Evolutionary conservation across 768 basidiomycete genomes (phyloP), one percentile per base, ranked within the genome.

Genomic region (Holtermanniella nyarrowii): DNA sequence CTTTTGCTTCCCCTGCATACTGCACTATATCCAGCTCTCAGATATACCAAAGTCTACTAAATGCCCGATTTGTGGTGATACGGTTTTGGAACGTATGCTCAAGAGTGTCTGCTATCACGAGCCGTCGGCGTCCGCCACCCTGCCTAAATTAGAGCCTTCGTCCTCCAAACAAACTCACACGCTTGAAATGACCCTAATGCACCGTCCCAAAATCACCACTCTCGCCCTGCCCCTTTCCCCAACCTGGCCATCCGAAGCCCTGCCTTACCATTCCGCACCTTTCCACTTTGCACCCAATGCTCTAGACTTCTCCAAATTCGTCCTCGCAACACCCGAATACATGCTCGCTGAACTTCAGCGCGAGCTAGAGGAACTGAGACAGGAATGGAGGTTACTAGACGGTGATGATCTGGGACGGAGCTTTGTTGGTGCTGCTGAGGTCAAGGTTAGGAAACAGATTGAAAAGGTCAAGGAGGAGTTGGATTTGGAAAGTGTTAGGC

Each of bases 281-380:
- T 97, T 91, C 76, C 81, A 95, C 67, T 97, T 99, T 75, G 77
- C 93, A 20, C 95, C 91, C 0, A 89, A 96, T 63, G 85, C 95
- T 39, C 82, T 82, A 57, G 74, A 75, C 37, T 95, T 85, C 69
- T 79, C 90, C 18, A 89, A 88, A 65, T 95, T 97, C 75, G 95
- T 97, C 90, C 81, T 97, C 22, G 89, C 88, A 18, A 88, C 90
- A 0, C 88, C 93, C 1, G 76, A 79, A 1, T 86, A 91, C 69
- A 78, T 97, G 52, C 77, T 85, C 40, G 67, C 77, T 16, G 84
- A 88, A 65, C 79, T 97, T 12, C 77, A 79, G 2, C 75, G 72
- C 42, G 86, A 99, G 54, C 71, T 89, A 24, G 79, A 80, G 26
- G 82, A 85, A 51, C 77, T 99, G 2, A 78, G 75, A 1, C 60